Conservation (phyloP, 768 basidiomycete species). For the Boletus pseudo-olivaceus region DNA sequence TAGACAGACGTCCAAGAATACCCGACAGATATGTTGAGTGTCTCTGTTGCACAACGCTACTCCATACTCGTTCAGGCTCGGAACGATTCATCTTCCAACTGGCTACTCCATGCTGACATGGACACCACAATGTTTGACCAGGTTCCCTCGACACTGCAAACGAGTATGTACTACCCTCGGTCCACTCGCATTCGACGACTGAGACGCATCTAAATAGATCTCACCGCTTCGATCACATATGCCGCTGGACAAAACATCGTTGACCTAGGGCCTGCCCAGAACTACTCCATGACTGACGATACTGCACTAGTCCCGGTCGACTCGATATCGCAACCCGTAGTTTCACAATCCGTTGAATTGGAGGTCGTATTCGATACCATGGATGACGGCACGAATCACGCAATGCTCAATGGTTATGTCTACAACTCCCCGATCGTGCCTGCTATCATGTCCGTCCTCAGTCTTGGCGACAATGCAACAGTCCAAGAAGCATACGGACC, state of each 20-base stretch:
- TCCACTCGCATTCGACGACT: neutral
- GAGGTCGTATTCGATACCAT: slow-evolving; percentile 81
- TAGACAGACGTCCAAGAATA: slow-evolving; percentile 77
- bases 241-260: slow-evolving; percentile 46
- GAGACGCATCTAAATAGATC: slow-evolving; percentile 43
- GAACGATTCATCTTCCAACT: slow-evolving; percentile 82
- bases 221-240: slow-evolving; percentile 85
- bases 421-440: slow-evolving; percentile 73
- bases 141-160: slow-evolving; percentile 65
- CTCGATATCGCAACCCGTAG: slow-evolving; percentile 44
- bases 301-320: slow-evolving; percentile 61
- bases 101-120: slow-evolving; percentile 89
- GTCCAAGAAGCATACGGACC: slow-evolving; percentile 73
- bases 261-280: slow-evolving; percentile 49
- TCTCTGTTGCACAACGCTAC: slow-evolving; percentile 90
- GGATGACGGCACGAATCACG: slow-evolving; percentile 81
- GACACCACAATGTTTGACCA: slow-evolving; percentile 87
- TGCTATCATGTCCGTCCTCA: slow-evolving; percentile 69
- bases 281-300: slow-evolving; percentile 65
- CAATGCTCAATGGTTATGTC: slow-evolving; percentile 68
- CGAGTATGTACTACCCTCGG: slow-evolving; percentile 49
- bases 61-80: slow-evolving; percentile 89
- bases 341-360: slow-evolving; percentile 62
- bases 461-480: slow-evolving; percentile 72
- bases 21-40: slow-evolving; percentile 63